These are phyloP conservation scores for Olyra latifolia DNA, from an alignment of 176 grass and related monocot genomes.

Conservation along the genomic window DNA sequence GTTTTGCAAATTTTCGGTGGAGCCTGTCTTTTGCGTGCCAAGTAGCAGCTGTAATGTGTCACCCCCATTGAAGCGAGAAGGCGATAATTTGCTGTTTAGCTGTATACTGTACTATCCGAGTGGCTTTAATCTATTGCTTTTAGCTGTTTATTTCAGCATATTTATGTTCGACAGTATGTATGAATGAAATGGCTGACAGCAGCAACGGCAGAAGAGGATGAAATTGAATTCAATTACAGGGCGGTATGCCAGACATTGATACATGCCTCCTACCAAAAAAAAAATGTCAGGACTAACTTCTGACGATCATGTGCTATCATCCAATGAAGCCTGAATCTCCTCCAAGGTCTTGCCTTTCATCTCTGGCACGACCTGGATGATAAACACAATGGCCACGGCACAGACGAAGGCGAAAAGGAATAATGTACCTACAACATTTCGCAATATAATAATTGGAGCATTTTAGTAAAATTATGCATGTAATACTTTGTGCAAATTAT, in stretches of 20 bases:
- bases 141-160: neutral
- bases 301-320: neutral
- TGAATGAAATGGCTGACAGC: neutral
- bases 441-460: neutral
- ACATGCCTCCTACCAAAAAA: neutral
- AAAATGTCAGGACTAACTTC: neutral
- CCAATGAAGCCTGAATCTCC: slow-evolving; percentile 62
- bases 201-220: neutral
- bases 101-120: neutral
- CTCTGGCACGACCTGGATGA: slow-evolving; percentile 42
- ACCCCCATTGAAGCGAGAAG: neutral
- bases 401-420: slow-evolving; percentile 40
- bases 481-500: neutral
- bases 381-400: slow-evolving; percentile 37
- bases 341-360: slow-evolving; percentile 56
- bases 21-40: neutral
- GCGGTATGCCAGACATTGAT: neutral
- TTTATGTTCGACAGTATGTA: neutral
- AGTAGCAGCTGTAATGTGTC: neutral
- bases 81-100: neutral
- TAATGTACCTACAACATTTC: slow-evolving; percentile 29
- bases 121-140: slow-evolving; percentile 1
- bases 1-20: neutral
- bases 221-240: neutral
- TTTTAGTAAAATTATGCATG: too few species aligned